Base-by-base conservation (phyloP, 768 basidiomycete species). In the Pleurotus salmoneostramineus region DNA sequence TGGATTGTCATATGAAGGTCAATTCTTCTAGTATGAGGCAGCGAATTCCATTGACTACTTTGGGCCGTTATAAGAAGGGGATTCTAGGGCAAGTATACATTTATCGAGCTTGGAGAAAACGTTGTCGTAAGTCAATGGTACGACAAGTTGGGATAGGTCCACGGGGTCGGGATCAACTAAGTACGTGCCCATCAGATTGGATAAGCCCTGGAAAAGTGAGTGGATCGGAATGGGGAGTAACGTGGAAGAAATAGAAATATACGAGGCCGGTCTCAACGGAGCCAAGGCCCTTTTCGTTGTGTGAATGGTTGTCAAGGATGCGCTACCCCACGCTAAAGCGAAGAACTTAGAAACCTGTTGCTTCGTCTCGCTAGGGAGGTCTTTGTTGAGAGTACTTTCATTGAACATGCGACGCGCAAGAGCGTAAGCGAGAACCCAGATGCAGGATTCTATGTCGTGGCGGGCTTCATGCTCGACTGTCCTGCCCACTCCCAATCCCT, bases 401-500 rank as follows among this genome's bases (percentile, higher is more conserved):
- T 55, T 43, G 6, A 42, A 3, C 14, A 42, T 0, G 0, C 11
- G 52, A 12, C 52, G 52, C 17, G 36, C 27, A 27, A 58, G 37
- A 32, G 37, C 47, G 40, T 50, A 58, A n/a, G 27, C 12, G 27
- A 58, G 40, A 21, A 58, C 57, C 57, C 57, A 58, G 31, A 58
- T 32, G 37, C 51, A 58, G 0, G 57, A 58, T 58, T 58, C 57
- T 15, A 58, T 31, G 33, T 58, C 57, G 21, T 58, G 57, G 17
- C 34, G 47, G 32, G 21, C 57, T 34, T 36, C 34, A 31, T 58
- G 57, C 31, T 44, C 35, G 36, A 51, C 35, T 42, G 14, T 6
- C 4, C 17, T 21, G 1, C 32, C 34, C 7, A 1, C 15, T 3
- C 11, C 31, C 42, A 49, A 17, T 42, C 58, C 63, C 12, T 43